A percentile compares a stretch with the other conserved stretches of the same genome.
These are phyloP conservation scores for Musa schizocarpa DNA, from an alignment of 176 grass and related monocot genomes.

Conservation along the genomic window DNA sequence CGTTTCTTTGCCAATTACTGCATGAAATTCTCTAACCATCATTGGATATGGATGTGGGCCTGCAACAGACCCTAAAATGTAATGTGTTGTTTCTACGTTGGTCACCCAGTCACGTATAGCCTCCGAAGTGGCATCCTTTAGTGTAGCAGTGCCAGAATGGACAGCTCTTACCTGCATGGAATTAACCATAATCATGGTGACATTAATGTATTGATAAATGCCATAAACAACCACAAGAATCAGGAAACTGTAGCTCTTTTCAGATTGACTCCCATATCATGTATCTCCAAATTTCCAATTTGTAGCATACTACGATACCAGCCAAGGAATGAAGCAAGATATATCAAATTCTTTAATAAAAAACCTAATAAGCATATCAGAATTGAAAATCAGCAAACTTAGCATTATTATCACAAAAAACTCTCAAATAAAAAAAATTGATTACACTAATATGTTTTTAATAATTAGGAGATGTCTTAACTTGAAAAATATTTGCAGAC, in stretches of 20 bases:
- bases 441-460: too few species aligned
- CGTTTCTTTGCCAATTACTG: conserved; percentile 83
- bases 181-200: not conserved
- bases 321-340: not conserved
- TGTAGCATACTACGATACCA: not conserved
- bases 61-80: conserved; percentile 82
- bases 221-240: not conserved
- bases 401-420: too few species aligned
- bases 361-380: too few species aligned
- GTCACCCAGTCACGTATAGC: conserved; percentile 98
- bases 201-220: not conserved
- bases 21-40: conserved; percentile 98
- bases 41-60: conserved; percentile 95
- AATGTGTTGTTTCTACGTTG: conserved; percentile 84
- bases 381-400: too few species aligned
- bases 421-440: too few species aligned
- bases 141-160: conserved; percentile 77
- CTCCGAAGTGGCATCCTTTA: conserved; percentile 95
- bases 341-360: not conserved
- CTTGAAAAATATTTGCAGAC: too few species aligned
- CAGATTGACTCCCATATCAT: not conserved
- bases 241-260: not conserved
- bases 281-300: not conserved
- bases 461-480: too few species aligned
- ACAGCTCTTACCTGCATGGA: conserved; percentile 69